Evolutionary conservation across 1,139 yeast species (phyloP).

Genomic region (Scheffersomyces titani): DNA sequence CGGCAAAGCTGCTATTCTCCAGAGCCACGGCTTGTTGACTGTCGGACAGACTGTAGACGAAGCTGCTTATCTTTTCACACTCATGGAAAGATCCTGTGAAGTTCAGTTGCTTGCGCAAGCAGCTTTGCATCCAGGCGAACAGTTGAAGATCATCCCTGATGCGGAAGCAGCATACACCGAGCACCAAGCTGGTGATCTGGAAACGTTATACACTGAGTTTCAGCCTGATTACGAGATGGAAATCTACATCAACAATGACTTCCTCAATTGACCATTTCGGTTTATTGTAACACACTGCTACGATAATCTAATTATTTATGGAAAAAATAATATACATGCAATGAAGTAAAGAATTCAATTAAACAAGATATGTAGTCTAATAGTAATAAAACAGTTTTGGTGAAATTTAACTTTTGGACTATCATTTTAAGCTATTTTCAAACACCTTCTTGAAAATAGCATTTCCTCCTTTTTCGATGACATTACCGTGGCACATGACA

Average conservation of each 20-base stretch:
- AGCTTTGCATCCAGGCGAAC: conserved; percentile 27
- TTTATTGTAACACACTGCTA: neutral
- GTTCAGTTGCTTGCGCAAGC: conserved; percentile 70
- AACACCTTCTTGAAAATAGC: conserved; percentile 21
- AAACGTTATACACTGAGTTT: conserved; percentile 69
- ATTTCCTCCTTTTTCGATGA: conserved; percentile 47
- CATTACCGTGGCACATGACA: conserved; percentile 61
- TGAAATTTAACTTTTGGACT: neutral
- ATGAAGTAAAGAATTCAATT: neutral
- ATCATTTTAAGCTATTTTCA: neutral
- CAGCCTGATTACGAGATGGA: conserved; percentile 62
- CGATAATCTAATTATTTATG: neutral
- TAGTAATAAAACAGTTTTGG: neutral
- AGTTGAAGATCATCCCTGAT: conserved; percentile 45
- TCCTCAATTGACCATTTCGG: conserved; percentile 11
- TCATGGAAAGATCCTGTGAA: conserved; percentile 66
- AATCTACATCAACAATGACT: conserved; percentile 20
- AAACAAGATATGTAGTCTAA: too few relatives aligned
- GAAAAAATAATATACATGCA: neutral
- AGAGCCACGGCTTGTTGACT: conserved; percentile 78
- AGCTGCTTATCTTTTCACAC: conserved; percentile 72
- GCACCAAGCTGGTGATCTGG: conserved; percentile 63
- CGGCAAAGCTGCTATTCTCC: conserved; percentile 66
- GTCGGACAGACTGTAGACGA: conserved; percentile 80
- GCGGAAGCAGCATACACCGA: conserved; percentile 73